Conservation (phyloP, 768 basidiomycete genomes). For the Leucosporidium creatinivorum region DNA sequence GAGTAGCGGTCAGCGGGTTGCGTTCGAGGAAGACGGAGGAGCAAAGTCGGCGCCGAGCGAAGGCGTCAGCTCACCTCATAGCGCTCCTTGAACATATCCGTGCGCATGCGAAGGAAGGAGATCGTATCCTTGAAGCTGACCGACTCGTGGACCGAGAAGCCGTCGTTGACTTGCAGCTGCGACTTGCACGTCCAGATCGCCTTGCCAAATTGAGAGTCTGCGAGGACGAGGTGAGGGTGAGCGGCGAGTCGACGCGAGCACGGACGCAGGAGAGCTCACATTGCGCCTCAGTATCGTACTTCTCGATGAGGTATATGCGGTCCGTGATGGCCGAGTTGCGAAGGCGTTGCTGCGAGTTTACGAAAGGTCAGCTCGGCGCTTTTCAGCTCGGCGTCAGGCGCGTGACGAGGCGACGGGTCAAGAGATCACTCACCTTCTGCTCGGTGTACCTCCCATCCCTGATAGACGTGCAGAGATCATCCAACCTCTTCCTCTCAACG, state of each 20-base stretch:
- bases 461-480: slow-evolving; percentile 44
- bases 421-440: slow-evolving; percentile 40
- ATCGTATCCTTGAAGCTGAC: slow-evolving; percentile 41
- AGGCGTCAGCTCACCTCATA: slow-evolving; percentile 26
- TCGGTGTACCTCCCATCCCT: slow-evolving; percentile 43
- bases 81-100: slow-evolving; percentile 38
- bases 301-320: slow-evolving; percentile 45
- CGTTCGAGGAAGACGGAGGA: neutral
- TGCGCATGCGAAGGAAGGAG: slow-evolving; percentile 41
- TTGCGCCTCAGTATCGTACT: slow-evolving; percentile 31
- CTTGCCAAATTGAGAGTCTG: slow-evolving; percentile 35
- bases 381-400: no score
- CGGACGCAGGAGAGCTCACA: slow-evolving; percentile 6
- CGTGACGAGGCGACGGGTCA: no score
- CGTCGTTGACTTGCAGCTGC: slow-evolving; percentile 43
- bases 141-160: slow-evolving; percentile 44
- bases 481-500: slow-evolving; percentile 46
- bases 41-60: neutral
- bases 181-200: slow-evolving; percentile 44
- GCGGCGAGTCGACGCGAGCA: neutral
- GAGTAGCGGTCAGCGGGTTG: no score
- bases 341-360: slow-evolving; percentile 39
- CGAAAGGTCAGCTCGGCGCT: neutral
- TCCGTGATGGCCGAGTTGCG: slow-evolving; percentile 42
- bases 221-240: neutral